Base-by-base conservation (phyloP, 2,329 filamentous ascomycete genomes). In the Tolypocladium amazonense region DNA sequence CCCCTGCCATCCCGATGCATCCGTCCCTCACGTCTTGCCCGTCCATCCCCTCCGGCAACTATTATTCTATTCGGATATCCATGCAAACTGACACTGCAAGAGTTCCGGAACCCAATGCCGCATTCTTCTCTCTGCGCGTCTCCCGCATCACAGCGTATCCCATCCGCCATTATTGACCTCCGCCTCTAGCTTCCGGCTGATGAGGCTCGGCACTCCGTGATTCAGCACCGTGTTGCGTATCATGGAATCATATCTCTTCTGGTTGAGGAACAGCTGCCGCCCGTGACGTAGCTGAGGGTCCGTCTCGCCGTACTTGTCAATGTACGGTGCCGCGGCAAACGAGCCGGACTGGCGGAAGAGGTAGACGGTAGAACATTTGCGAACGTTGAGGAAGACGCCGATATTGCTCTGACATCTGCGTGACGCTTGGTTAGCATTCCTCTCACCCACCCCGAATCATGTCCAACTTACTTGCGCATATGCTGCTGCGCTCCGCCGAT, bases 161-260 rank as follows among this genome's bases (percentile, higher is more conserved):
- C 94, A 99, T 0, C 94, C 94, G 0, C 94, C 94, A 67, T 91
- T 97, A 71, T 99, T 99, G 53, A 97, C 91, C 72, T 99, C 94
- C 18, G 90, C 88, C 77, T 99, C 94, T 65, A 99, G 75, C 74
- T 91, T 93, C 65, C 94, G 82, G 64, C 89, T 90, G 70, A 99
- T 96, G 55, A 91, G 86, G 65, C 89, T 95, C 41, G 92, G 92
- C 35, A 99, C 85, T 5, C 89, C 88, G 67, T 97, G 92, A 56
- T 86, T 84, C 61, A 97, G 79, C 88, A 95, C 97, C 52, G 92
- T 86, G 65, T 88, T 90, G 57, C 94, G 82, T 60, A 97, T 81
- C 73, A 97, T 81, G 41, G 88, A 86, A 73, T 99, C 94, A 73
- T 97, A 99, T 65, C 94, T 81, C 74, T 89, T 93, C 77, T 97